phyloP scores from a whole-genome alignment of 345 rosid species.

The Melaleuca alternifolia region DNA sequence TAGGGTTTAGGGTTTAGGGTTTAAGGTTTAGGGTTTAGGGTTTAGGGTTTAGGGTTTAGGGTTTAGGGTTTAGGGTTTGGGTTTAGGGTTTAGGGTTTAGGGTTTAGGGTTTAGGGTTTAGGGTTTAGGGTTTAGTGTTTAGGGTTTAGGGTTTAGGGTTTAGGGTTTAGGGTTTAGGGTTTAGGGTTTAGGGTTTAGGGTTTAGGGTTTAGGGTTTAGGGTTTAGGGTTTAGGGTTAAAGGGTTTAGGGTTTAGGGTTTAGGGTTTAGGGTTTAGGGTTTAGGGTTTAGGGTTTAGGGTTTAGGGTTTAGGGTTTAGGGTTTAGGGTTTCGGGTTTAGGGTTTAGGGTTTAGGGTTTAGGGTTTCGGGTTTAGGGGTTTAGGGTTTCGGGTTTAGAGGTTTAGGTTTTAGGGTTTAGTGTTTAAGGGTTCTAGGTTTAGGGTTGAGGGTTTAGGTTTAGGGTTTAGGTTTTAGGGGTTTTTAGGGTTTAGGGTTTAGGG shows the following conservation, averaged over 20 bases:
- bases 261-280: background rate
- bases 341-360: constrained; percentile 4
- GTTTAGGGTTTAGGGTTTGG: background rate
- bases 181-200: background rate
- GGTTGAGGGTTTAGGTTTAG: background rate
- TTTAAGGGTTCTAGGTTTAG: background rate
- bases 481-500: background rate
- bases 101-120: background rate
- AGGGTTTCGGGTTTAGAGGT: too few relatives aligned
- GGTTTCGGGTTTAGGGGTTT: background rate
- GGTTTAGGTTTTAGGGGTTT: background rate
- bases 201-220: constrained; percentile 2
- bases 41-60: background rate
- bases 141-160: background rate
- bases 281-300: background rate
- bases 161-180: background rate
- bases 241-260: background rate
- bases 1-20: background rate
- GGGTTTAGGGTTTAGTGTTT: background rate
- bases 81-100: background rate
- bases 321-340: background rate
- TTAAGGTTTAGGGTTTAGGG: background rate
- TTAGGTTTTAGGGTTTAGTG: background rate
- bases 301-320: too few relatives aligned
- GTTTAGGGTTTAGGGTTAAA: background rate